Evolutionary conservation across 352 stramenopile species (phyloP).

Genomic region (Pythium sukuiense): DNA sequence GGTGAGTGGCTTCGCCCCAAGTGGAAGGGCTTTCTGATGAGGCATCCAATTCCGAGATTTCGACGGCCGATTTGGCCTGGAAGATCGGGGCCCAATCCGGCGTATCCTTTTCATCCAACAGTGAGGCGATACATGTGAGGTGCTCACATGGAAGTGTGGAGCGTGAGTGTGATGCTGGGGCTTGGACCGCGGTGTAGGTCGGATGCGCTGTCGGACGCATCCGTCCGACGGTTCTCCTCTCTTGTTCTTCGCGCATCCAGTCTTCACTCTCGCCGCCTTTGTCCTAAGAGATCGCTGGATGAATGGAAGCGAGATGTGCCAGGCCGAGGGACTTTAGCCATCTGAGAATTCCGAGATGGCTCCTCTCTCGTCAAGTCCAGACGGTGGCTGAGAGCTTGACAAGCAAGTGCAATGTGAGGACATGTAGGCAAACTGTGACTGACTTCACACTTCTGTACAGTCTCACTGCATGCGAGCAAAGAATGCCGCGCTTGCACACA

Average conservation of each 20-base stretch:
- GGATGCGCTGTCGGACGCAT: not conserved
- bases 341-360: conserved; percentile 10
- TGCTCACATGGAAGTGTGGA: not conserved
- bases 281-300: not conserved
- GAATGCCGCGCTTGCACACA: not conserved
- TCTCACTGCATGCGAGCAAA: not conserved
- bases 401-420: not conserved
- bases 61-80: not conserved
- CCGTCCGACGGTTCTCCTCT: not conserved
- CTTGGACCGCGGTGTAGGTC: not conserved
- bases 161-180: not conserved
- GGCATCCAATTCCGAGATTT: conserved; percentile 3
- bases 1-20: not conserved
- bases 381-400: conserved; percentile 2
- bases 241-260: not conserved
- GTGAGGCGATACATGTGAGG: not conserved
- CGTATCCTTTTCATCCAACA: conserved; percentile 1
- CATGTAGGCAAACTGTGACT: not conserved
- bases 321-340: conserved; percentile 3
- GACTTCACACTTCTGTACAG: not conserved
- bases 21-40: conserved; percentile 4
- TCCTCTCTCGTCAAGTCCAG: conserved; percentile 2
- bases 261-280: not conserved
- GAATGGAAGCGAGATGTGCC: not conserved
- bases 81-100: conserved; percentile 1